Conservation (phyloP, 2,329 filamentous ascomycete species). For the Coniella lustricola region DNA sequence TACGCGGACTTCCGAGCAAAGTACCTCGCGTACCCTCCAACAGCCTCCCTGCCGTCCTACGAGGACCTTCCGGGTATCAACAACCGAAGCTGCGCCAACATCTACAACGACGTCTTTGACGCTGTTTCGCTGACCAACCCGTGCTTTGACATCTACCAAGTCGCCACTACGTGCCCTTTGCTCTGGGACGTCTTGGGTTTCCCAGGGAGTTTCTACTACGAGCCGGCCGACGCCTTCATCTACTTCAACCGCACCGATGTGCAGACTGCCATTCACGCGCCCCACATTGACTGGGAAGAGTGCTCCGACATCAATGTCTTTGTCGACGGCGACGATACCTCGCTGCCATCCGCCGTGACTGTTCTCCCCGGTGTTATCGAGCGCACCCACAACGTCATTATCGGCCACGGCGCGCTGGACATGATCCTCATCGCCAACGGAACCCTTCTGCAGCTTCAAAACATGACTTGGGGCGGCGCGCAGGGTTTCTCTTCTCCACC, state of each 20-base stretch:
- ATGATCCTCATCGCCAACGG: constrained; percentile 59
- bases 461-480: constrained; percentile 66
- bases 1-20: constrained; percentile 53
- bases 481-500: constrained; percentile 60
- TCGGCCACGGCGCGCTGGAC: constrained; percentile 63
- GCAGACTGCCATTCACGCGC: constrained; percentile 37
- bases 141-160: constrained; percentile 72
- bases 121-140: constrained; percentile 58
- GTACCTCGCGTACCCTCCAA: constrained; percentile 63
- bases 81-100: constrained; percentile 43
- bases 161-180: constrained; percentile 64
- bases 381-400: constrained; percentile 59
- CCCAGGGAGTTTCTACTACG: constrained; percentile 57
- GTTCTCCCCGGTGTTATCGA: constrained; percentile 62
- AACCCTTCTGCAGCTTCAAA: constrained; percentile 62
- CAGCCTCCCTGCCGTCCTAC: constrained; percentile 47
- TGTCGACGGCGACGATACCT: constrained; percentile 25
- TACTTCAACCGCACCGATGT: constrained; percentile 69
- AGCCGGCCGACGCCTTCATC: constrained; percentile 52
- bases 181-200: constrained; percentile 64
- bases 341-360: constrained; percentile 10
- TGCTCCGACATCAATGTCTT: constrained; percentile 40
- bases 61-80: constrained; percentile 27
- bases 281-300: constrained; percentile 42
- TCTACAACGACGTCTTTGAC: constrained; percentile 49